A percentile compares a stretch with the other conserved stretches of the same genome.
phyloP scores from a whole-genome alignment of 495 filamentous ascomycete genomes.

The Aspergillus heteromorphus region DNA sequence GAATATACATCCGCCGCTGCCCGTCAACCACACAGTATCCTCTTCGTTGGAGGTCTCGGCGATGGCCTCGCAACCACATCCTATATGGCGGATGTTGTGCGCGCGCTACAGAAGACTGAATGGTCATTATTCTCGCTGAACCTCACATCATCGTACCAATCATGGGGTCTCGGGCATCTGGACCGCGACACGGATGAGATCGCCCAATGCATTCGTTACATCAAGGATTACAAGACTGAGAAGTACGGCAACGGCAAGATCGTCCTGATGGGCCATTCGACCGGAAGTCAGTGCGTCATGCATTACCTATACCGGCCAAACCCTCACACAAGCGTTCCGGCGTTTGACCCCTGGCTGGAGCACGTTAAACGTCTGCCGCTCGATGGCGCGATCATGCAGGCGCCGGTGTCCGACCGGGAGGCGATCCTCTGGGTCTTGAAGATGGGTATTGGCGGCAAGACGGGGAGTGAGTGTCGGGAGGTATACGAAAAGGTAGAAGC shows the following conservation, averaged over 20 bases:
- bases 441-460: constrained; percentile 27
- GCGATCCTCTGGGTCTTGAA: constrained; percentile 43
- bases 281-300: constrained; percentile 80
- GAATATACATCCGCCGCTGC: constrained; percentile 32
- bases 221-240: constrained; percentile 42
- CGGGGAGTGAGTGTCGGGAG: constrained; percentile 20
- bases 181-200: constrained; percentile 71
- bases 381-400: constrained; percentile 81
- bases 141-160: constrained; percentile 59
- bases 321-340: constrained; percentile 25
- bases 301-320: constrained; percentile 53
- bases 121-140: constrained; percentile 61
- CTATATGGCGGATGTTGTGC: constrained; percentile 51
- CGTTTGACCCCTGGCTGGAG: constrained; percentile 25
- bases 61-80: constrained; percentile 69
- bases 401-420: constrained; percentile 73
- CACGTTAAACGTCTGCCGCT: constrained; percentile 38
- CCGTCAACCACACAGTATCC: constrained; percentile 56
- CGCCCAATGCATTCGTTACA: constrained; percentile 62
- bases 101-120: constrained; percentile 47
- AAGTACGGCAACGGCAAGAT: constrained; percentile 49
- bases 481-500: constrained; percentile 27
- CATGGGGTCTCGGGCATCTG: constrained; percentile 67
- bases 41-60: constrained; percentile 79
- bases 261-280: constrained; percentile 80